These are phyloP conservation scores for Herpomyces periplanetae DNA, from an alignment of 2,329 filamentous ascomycete genomes.

Conservation along the genomic window DNA sequence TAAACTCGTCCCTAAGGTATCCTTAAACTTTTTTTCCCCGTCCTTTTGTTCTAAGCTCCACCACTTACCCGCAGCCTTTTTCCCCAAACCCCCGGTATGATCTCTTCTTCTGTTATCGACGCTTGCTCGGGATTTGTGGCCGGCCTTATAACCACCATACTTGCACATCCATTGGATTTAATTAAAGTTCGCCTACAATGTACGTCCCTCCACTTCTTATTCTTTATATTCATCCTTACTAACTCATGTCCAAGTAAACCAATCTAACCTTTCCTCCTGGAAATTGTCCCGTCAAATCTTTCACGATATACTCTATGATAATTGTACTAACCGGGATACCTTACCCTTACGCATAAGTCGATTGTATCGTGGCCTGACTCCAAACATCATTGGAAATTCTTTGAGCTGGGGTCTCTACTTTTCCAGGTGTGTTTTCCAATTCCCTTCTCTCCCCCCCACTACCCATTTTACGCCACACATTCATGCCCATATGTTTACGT, in stretches of 20 bases:
- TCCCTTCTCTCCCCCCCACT: neutral
- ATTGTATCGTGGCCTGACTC: conserved; percentile 63
- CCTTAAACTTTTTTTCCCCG: no score
- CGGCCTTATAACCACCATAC: conserved; percentile 46
- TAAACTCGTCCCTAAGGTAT: no score
- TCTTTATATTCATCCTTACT: conserved; percentile 2
- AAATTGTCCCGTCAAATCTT: conserved; percentile 15
- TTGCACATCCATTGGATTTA: conserved; percentile 66
- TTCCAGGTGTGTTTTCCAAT: conserved; percentile 12
- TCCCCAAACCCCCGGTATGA: no score
- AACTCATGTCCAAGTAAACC: conserved; percentile 12
- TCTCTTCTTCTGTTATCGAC: conserved; percentile 45
- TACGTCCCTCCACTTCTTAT: conserved; percentile 8
- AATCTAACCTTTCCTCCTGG: conserved; percentile 9
- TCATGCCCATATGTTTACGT: conserved; percentile 1
- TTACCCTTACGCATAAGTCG: no score
- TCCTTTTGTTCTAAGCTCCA: no score
- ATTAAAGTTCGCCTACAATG: conserved; percentile 85
- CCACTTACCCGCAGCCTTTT: no score
- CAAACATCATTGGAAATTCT: conserved; percentile 66
- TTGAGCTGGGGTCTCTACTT: conserved; percentile 78
- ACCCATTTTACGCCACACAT: neutral
- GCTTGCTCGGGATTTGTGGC: conserved; percentile 60
- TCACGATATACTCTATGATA: conserved; percentile 13
- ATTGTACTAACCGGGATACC: conserved; percentile 19